phyloP scores from a whole-genome alignment of 306 rosid species.

The Citrullus mucosospermus region DNA sequence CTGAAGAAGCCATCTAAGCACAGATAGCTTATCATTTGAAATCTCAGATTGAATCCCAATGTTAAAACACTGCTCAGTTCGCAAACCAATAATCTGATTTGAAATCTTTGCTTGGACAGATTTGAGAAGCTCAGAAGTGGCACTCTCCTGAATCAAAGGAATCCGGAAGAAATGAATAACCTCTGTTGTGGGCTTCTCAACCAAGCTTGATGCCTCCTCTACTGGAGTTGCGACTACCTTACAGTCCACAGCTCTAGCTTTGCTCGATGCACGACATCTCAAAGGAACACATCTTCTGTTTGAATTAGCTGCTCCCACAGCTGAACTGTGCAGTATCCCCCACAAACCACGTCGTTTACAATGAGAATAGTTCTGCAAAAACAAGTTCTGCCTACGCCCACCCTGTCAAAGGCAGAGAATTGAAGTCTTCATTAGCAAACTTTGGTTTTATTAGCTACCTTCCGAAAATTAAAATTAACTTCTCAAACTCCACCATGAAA shows the following conservation, averaged over 20 bases:
- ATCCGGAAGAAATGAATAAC: slow-evolving; percentile 55
- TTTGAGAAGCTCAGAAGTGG: slow-evolving; percentile 52
- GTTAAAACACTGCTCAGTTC: slow-evolving; percentile 72
- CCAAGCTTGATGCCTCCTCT: slow-evolving; percentile 21
- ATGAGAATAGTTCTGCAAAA: slow-evolving; percentile 24
- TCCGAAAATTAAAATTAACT: not conserved
- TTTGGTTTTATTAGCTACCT: not conserved
- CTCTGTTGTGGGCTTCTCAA: slow-evolving; percentile 34
- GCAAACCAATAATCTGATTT: slow-evolving; percentile 49
- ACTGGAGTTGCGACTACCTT: slow-evolving; percentile 29
- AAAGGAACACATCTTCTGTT: slow-evolving; percentile 18
- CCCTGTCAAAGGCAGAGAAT: slow-evolving; percentile 28
- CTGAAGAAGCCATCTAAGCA: slow-evolving; percentile 75
- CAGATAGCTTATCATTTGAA: slow-evolving; percentile 29
- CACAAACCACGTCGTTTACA: slow-evolving; percentile 29
- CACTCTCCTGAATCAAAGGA: slow-evolving; percentile 64
- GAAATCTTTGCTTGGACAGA: slow-evolving; percentile 57
- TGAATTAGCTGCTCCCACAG: not conserved
- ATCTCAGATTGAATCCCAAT: slow-evolving; percentile 44
- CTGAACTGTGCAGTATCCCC: slow-evolving; percentile 20
- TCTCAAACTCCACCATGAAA: not conserved
- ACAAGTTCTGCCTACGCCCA: slow-evolving; percentile 25
- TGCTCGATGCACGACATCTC: slow-evolving; percentile 38
- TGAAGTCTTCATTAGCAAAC: not conserved
- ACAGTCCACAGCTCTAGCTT: slow-evolving; percentile 39